Conservation (phyloP, 768 basidiomycete species). For the Phlebiopsis flavidoalba region DNA sequence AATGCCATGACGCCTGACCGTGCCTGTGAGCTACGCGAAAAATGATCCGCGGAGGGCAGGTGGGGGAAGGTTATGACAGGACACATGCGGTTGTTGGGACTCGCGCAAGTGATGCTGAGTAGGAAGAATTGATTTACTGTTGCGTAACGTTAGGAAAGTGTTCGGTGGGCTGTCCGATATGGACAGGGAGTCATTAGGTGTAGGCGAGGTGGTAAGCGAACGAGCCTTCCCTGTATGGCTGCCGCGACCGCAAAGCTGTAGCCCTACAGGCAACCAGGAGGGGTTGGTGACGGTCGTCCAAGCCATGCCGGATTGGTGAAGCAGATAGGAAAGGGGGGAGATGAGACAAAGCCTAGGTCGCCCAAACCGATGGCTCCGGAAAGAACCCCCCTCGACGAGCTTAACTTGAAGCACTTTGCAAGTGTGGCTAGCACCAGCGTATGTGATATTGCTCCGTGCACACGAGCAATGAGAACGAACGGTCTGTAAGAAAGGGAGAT, state of each 20-base stretch:
- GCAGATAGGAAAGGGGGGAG: conserved; percentile 21
- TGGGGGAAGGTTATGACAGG: conserved; percentile 13
- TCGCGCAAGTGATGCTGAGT: conserved; percentile 6
- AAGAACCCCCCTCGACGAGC: conserved; percentile 43
- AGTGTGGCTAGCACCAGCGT: conserved; percentile 22
- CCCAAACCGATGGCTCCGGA: conserved; percentile 67
- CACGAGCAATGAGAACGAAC: background rate
- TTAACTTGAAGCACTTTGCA: conserved; percentile 40
- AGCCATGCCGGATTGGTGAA: conserved; percentile 21
- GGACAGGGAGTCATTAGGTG: conserved; percentile 13
- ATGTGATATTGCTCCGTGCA: conserved; percentile 15
- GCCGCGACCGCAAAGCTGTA: conserved; percentile 8
- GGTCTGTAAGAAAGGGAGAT: background rate
- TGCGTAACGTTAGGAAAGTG: conserved; percentile 10
- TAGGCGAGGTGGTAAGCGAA: conserved; percentile 14
- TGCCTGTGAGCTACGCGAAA: conserved; percentile 12
- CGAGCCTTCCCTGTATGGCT: conserved; percentile 8
- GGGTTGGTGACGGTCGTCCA: conserved; percentile 20
- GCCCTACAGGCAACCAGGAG: conserved; percentile 13
- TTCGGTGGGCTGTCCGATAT: conserved; percentile 8
- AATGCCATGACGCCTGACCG: conserved; percentile 15
- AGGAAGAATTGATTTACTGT: conserved; percentile 7
- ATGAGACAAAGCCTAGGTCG: conserved; percentile 36
- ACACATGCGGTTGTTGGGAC: conserved; percentile 2
- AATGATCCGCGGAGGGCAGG: conserved; percentile 15